Conservation (phyloP, 495 filamentous ascomycete genomes). For the Mytilinidion resinicola region DNA sequence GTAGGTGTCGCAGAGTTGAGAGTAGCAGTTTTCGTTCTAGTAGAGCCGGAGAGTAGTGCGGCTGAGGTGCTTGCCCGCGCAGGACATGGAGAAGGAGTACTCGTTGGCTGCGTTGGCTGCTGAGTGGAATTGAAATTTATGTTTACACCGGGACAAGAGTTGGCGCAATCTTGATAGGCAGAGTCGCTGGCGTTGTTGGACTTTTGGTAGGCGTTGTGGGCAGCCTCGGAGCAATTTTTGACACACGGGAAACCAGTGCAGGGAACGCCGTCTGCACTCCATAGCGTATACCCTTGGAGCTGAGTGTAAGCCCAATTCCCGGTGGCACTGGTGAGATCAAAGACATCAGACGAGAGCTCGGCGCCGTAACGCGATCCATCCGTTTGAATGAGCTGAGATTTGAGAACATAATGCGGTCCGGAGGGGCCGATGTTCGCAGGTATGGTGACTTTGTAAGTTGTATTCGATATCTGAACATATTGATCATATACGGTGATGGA, state of each 20-base stretch:
- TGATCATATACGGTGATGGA: neutral
- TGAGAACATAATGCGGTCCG: constrained; percentile 8
- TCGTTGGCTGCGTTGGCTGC: no score
- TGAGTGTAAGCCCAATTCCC: constrained; percentile 5
- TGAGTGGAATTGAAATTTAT: constrained; percentile 1
- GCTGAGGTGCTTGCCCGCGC: no score
- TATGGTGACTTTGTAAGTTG: constrained; percentile 7
- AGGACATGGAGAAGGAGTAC: no score
- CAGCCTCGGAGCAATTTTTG: constrained; percentile 1
- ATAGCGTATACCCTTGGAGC: constrained; percentile 10
- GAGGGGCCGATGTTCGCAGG: constrained; percentile 11
- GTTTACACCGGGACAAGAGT: constrained; percentile 7
- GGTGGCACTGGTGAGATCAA: neutral
- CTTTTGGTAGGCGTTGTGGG: neutral
- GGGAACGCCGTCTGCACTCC: constrained; percentile 5
- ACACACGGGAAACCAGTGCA: neutral
- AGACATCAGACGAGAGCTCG: constrained; percentile 2
- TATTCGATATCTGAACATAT: constrained; percentile 5
- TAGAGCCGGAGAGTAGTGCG: no score
- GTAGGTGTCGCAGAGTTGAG: no score
- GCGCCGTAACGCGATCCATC: constrained; percentile 11
- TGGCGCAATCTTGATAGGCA: neutral
- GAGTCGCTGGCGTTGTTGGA: neutral
- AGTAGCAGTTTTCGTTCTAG: no score
- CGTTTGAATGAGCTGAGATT: constrained; percentile 3